Conservation (phyloP, 441 rosid genomes). For the Bruguiera hainesii region DNA sequence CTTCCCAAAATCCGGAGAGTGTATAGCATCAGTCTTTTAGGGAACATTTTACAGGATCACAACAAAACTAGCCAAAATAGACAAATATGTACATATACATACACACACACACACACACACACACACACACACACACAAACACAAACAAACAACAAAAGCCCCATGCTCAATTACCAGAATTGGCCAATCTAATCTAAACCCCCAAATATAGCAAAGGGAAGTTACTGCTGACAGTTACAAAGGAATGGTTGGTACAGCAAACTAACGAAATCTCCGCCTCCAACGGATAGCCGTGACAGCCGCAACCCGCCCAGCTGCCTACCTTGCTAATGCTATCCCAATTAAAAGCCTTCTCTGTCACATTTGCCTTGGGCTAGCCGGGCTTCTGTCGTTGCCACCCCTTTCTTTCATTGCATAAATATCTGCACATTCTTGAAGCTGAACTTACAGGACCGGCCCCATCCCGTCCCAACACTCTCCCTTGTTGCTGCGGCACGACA, state of each 20-base stretch:
- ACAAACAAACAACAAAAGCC: background rate
- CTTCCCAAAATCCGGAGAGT: no score
- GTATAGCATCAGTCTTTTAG: no score
- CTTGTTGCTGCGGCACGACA: conserved; percentile 8
- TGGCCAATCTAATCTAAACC: background rate
- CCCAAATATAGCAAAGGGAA: conserved; percentile 25
- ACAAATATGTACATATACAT: no score
- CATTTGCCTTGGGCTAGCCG: conserved; percentile 18
- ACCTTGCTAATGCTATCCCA: conserved; percentile 11
- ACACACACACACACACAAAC: background rate
- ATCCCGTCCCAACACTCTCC: background rate
- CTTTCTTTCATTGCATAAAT: background rate
- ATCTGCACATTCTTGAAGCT: background rate
- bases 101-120: background rate
- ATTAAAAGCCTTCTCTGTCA: conserved; percentile 24
- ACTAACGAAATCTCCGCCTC: background rate
- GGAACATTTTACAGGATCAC: no score
- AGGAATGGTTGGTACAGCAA: conserved; percentile 31
- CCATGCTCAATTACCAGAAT: background rate
- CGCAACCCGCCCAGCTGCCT: conserved; percentile 6
- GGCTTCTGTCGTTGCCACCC: conserved; percentile 14
- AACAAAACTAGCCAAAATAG: no score
- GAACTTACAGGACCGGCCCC: background rate
- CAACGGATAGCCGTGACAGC: conserved; percentile 18
- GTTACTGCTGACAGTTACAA: conserved; percentile 19